Evolutionary conservation across 192 early-diverging fungal genomes (phyloP), one percentile per base, ranked within the genome.

Genomic region (Gonapodya sp.): DNA sequence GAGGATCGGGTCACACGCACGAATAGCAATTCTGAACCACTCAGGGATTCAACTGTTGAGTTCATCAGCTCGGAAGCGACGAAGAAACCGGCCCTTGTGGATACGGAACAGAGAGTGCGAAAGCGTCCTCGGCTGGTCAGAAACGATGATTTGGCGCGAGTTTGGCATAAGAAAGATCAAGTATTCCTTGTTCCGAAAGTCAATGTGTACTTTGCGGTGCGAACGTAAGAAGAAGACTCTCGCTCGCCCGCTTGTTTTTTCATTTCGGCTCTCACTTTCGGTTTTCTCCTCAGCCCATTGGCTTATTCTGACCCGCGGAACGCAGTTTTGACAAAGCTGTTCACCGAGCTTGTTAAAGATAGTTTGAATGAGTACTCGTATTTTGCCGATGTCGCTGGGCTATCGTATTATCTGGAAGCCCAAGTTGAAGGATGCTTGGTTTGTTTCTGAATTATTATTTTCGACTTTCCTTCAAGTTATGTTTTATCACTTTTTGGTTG

Each of bases 81-180:
- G n/a, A n/a, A n/a, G n/a, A n/a, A n/a, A n/a, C n/a, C n/a, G n/a
- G n/a, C n/a, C n/a, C n/a, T n/a, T n/a, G n/a, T n/a, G n/a, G n/a
- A n/a, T n/a, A n/a, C n/a, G n/a, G n/a, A n/a, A n/a, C n/a, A n/a
- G n/a, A n/a, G n/a, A 72, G 64, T 16, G 16, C 64, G 75, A 18
- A 83, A 78, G 18, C 46, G 80, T 24, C 92, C 94, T 1, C 72
- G 79, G 31, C 84, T 96, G 77, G 86, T 95, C 73, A 83, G 81
- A 73, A 90, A 95, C n/a, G 86, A 87, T 8, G 81, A 85, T 0
- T 36, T 84, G 0, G 75, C 89, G 32, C 91, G 96, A 36, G 83
- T 98, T 83, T 99, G 97, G 97, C 91, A 95, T 84, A 96, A 97
- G 84, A 94, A 94, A 81, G 97, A 99, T 86, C 95, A 97, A 84